phyloP scores from a whole-genome alignment of 768 basidiomycete genomes.

The Kwoniella dendrophila region DNA sequence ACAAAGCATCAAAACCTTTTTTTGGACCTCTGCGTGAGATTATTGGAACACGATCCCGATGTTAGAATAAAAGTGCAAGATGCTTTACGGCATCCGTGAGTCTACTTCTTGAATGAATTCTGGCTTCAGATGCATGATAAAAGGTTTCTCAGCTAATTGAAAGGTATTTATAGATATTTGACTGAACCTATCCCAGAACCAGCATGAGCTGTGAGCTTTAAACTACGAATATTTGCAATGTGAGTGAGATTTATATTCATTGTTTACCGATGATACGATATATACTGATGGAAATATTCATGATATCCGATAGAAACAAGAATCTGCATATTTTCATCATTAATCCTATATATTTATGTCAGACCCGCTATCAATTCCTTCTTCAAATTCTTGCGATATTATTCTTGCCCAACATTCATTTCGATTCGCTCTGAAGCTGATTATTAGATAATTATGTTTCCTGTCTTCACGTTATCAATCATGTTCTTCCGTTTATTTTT shows the following conservation, averaged over 20 bases:
- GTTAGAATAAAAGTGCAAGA: constrained; percentile 85
- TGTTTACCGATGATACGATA: too few species aligned
- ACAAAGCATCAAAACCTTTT: constrained; percentile 63
- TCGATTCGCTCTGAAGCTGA: too few species aligned
- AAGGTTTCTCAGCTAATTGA: not conserved
- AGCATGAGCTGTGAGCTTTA: not conserved
- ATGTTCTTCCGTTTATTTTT: too few species aligned
- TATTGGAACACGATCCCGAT: constrained; percentile 86
- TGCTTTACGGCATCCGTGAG: constrained; percentile 77
- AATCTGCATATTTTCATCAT: too few species aligned
- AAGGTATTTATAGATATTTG: constrained; percentile 6
- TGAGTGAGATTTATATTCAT: not conserved
- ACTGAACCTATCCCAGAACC: constrained; percentile 24
- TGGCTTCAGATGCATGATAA: not conserved
- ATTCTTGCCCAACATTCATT: too few species aligned
- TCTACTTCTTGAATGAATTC: not conserved
- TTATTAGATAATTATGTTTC: too few species aligned
- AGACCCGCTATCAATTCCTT: too few species aligned
- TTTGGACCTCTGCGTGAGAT: constrained; percentile 79
- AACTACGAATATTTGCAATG: not conserved
- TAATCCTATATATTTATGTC: too few species aligned
- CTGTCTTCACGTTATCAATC: too few species aligned
- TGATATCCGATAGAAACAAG: too few species aligned
- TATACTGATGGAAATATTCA: too few species aligned
- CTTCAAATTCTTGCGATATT: too few species aligned